Conservation (phyloP, 495 filamentous ascomycete species). For the Penicillium bialowiezense region DNA sequence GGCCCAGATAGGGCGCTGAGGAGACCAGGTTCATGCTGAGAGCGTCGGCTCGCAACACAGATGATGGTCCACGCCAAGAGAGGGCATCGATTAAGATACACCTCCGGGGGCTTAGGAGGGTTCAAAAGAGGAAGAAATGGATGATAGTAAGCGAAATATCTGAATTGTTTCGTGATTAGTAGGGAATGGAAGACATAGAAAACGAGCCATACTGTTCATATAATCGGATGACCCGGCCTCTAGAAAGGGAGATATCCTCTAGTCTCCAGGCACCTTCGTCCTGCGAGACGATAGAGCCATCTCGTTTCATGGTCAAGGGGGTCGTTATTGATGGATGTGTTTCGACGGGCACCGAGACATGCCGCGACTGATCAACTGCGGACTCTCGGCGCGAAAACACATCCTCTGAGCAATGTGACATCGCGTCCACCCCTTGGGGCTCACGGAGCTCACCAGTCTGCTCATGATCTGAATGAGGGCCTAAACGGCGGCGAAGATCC, state of each 20-base stretch:
- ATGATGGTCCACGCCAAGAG: constrained; percentile 87
- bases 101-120: constrained; percentile 65
- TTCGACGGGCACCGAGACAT: constrained; percentile 38
- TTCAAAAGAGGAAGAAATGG: constrained; percentile 82
- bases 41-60: constrained; percentile 75
- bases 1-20: constrained; percentile 68
- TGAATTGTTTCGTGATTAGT: constrained; percentile 21
- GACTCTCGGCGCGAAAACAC: constrained; percentile 35
- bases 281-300: constrained; percentile 41
- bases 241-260: constrained; percentile 42
- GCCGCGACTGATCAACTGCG: constrained; percentile 28
- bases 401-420: constrained; percentile 42
- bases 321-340: constrained; percentile 36
- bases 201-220: constrained; percentile 40
- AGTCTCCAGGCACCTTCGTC: constrained; percentile 41
- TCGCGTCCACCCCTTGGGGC: constrained; percentile 28
- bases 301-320: constrained; percentile 37
- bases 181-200: neutral
- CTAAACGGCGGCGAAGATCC: constrained; percentile 45
- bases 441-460: constrained; percentile 26
- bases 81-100: constrained; percentile 70
- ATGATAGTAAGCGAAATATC: constrained; percentile 78
- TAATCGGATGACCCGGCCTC: constrained; percentile 35
- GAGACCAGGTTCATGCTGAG: constrained; percentile 62
- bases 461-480: constrained; percentile 29